Conservation (phyloP, 805 yeast genomes). For the Cyberlindnera mississippiensis region DNA sequence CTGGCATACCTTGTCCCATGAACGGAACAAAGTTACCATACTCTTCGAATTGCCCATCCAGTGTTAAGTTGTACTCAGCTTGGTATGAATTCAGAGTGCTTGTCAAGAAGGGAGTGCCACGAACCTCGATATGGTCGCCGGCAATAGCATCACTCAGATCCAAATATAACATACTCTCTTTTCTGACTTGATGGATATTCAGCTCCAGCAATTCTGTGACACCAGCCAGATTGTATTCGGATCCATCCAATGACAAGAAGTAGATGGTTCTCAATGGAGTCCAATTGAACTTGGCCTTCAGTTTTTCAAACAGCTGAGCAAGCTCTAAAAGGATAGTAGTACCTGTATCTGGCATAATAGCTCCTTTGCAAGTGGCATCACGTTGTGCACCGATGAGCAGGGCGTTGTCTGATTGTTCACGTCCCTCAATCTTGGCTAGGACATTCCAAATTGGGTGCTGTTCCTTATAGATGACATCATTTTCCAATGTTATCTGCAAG, state of each 20-base stretch:
- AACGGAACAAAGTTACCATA: constrained; percentile 70
- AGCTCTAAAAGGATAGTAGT: constrained; percentile 69
- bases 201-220: constrained; percentile 72
- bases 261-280: constrained; percentile 76
- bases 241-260: constrained; percentile 81
- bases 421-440: constrained; percentile 70
- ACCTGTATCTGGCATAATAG: constrained; percentile 68
- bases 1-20: constrained; percentile 60
- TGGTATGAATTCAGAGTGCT: constrained; percentile 23
- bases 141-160: constrained; percentile 68
- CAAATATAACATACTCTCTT: constrained; percentile 64
- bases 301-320: constrained; percentile 59
- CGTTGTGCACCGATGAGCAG: constrained; percentile 79
- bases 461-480: constrained; percentile 25
- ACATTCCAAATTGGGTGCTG: constrained; percentile 76
- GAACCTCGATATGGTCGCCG: constrained; percentile 47
- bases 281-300: constrained; percentile 70
- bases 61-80: constrained; percentile 52
- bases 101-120: constrained; percentile 28
- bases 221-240: constrained; percentile 79
- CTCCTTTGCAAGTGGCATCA: constrained; percentile 76
- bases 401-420: constrained; percentile 72
- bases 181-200: constrained; percentile 46
- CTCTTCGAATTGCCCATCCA: constrained; percentile 29
- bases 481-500: constrained; percentile 22